A percentile compares a stretch with the other conserved stretches of the same genome.
Conservation (phyloP, 768 basidiomycete species). For the Trametes meyenii region DNA sequence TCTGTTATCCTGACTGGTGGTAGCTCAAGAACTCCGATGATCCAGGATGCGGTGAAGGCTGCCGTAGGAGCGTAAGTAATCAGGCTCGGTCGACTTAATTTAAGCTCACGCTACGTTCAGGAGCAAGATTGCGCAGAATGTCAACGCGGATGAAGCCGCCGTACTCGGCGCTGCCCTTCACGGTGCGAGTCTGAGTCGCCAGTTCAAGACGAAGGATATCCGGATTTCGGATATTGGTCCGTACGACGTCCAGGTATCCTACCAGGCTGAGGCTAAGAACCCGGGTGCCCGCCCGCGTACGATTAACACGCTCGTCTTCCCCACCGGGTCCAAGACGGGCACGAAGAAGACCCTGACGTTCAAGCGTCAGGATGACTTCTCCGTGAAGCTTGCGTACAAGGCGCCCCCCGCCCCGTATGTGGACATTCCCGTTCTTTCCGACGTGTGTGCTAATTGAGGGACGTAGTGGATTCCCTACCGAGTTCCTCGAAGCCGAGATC, state of each 20-base stretch:
- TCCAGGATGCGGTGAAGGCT: conserved; percentile 78
- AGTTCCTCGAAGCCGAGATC: conserved; percentile 75
- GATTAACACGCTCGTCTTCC: conserved; percentile 79
- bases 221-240: conserved; percentile 74
- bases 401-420: conserved; percentile 61
- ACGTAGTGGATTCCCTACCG: conserved; percentile 67
- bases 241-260: conserved; percentile 80
- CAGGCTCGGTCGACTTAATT: not conserved
- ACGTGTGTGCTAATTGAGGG: not conserved
- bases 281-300: conserved; percentile 58
- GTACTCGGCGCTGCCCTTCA: conserved; percentile 92
- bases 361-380: conserved; percentile 83
- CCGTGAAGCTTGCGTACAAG: conserved; percentile 79
- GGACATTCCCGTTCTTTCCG: not conserved
- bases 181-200: conserved; percentile 84
- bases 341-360: conserved; percentile 87
- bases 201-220: conserved; percentile 95
- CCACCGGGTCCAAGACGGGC: conserved; percentile 72
- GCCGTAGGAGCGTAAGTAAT: conserved; percentile 75
- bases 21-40: conserved; percentile 86
- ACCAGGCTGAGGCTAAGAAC: conserved; percentile 62
- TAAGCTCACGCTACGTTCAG: conserved; percentile 36
- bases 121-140: conserved; percentile 88
- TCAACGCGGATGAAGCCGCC: conserved; percentile 96
- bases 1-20: conserved; percentile 96